Evolutionary conservation across 1,139 yeast species (phyloP).

Genomic region (Yamadazyma blattariae): DNA sequence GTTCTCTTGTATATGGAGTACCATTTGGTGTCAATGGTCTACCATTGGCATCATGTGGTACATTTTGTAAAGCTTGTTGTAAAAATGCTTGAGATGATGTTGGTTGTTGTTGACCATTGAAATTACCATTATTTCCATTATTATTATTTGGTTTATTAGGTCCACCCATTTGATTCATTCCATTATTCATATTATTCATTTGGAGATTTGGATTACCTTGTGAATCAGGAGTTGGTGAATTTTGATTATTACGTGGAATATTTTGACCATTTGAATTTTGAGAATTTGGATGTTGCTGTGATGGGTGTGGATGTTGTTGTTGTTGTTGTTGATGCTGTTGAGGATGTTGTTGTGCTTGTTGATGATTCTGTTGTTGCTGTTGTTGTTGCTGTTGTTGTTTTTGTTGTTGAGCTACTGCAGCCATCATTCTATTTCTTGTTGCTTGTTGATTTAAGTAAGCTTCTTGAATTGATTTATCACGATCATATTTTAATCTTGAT

Average conservation of each 20-base stretch:
- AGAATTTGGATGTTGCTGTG: not conserved
- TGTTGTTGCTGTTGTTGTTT: conserved; percentile 7
- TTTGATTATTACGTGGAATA: not conserved
- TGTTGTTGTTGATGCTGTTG: too few relatives aligned
- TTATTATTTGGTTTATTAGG: not conserved
- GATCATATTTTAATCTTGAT: conserved; percentile 73
- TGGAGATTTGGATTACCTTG: not conserved
- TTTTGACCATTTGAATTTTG: not conserved
- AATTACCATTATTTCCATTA: not conserved
- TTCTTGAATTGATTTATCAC: conserved; percentile 81
- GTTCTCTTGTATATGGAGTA: conserved; percentile 53
- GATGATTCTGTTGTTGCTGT: not conserved
- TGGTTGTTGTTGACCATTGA: conserved; percentile 11
- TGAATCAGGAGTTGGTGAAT: not conserved
- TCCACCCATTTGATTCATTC: not conserved
- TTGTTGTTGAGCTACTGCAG: conserved; percentile 17
- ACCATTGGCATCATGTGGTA: conserved; percentile 9
- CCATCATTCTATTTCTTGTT: conserved; percentile 17
- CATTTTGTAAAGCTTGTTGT: conserved; percentile 6
- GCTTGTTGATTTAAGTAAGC: conserved; percentile 57
- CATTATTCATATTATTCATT: not conserved
- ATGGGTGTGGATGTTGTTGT: too few relatives aligned
- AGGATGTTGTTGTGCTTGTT: not conserved
- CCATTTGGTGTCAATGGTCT: conserved; percentile 51
- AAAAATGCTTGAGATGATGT: conserved; percentile 4